Evolutionary conservation across 371 early-diverging fungal species (phyloP).

Genomic region (Phascolomyces articulosus): DNA sequence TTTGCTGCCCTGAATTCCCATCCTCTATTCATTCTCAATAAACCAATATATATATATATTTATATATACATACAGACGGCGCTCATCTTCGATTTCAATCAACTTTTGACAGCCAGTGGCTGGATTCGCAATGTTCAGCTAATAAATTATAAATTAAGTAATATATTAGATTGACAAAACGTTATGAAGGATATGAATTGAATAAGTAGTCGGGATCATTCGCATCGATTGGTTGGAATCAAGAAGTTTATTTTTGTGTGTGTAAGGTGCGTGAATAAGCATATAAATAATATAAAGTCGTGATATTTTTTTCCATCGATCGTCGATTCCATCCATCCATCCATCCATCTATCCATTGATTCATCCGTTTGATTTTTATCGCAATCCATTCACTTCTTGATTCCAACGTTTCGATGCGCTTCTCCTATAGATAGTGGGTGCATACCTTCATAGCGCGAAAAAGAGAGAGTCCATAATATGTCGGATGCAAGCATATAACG

Average conservation of each 20-base stretch:
- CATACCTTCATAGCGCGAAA: constrained; percentile 3
- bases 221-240: neutral
- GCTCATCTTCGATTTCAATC: constrained; percentile 98
- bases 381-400: neutral
- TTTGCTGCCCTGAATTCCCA: neutral
- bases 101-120: constrained; percentile 99
- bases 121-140: constrained; percentile 99
- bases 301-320: neutral
- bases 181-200: neutral
- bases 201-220: neutral
- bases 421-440: neutral
- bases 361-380: neutral
- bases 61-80: constrained; percentile 82
- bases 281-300: neutral
- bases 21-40: constrained; percentile 24
- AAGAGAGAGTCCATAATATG: neutral
- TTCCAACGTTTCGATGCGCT: neutral
- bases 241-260: neutral
- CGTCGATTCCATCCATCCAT: neutral
- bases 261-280: too few species aligned
- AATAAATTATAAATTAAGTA: constrained; percentile 6
- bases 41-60: constrained; percentile 17
- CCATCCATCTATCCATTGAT: neutral
- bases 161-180: neutral
- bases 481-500: neutral